Base-by-base conservation (phyloP, 352 stramenopile species). In the Pythium biforme region DNA sequence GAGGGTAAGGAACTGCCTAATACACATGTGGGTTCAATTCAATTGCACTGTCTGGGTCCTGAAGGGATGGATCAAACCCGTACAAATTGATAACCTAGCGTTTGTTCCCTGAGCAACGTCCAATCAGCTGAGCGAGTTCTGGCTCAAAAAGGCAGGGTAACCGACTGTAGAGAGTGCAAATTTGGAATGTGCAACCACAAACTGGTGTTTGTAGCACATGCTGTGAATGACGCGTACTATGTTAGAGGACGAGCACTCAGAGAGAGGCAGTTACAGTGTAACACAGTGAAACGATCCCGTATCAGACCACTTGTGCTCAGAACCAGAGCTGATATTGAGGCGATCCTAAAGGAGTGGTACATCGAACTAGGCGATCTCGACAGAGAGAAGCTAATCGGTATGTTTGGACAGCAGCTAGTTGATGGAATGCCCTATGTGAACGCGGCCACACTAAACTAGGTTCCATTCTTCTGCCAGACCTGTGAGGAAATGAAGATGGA, bases 121-220 rank as follows among this genome's bases (percentile, higher is more conserved):
- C 19, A 50, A 49, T 23, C 11, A 50, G 23, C 34, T 40, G 19
- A 59, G 52, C 40, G 52, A 59, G 34, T 59, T 27, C 37, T 59
- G 52, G 52, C 39, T 59, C 9, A 45, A 26, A 27, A 49, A 50
- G 37, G 37, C 37, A 59, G 52, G 23, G 2, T 59, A 59, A 50
- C 52, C 49, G 11, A 40, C 50, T 50, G 26, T 59, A 40, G 52
- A 59, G 37, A 59, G 25, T 50, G 50, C 52, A 59, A 59, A 29
- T 40, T 59, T 50, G 22, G 10, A 3, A 39, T 39, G 37, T 40
- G 26, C 37, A 47, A 59, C 4, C 14, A 33, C 1, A 59, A 50
- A 27, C 26, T 59, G 10, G 39, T 59, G 26, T 59, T 34, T 10
- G 29, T 34, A 10, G 29, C 29, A 34, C 29, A 34, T 34, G 29